Evolutionary conservation across 1,284 basidiomycete genomes (phyloP).

Genomic region (Sporisorium scitamineum): DNA sequence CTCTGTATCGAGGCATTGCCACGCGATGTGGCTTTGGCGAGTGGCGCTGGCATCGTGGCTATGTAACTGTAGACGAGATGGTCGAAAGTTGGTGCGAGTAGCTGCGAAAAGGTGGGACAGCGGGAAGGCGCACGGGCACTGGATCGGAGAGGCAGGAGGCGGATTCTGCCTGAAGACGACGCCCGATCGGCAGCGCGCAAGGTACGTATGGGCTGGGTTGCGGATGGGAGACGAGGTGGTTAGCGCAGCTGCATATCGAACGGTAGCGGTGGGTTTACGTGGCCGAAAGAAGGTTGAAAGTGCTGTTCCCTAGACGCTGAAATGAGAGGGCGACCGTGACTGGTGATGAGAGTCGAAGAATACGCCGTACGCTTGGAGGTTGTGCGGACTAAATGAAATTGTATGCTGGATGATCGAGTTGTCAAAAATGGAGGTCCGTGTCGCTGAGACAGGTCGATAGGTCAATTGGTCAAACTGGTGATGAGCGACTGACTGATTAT

Average conservation of each 20-base stretch:
- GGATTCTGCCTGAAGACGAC: constrained; percentile 3
- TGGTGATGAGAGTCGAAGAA: background rate
- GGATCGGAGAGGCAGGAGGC: background rate
- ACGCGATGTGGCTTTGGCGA: constrained; percentile 37
- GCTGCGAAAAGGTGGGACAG: background rate
- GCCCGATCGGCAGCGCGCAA: constrained; percentile 18
- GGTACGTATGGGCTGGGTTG: constrained; percentile 7
- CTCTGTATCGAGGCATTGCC: constrained; percentile 47
- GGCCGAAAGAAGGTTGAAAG: background rate
- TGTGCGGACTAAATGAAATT: background rate
- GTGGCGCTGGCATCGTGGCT: constrained; percentile 40
- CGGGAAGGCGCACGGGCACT: background rate
- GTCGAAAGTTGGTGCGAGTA: background rate
- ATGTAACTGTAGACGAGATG: background rate
- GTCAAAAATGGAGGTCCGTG: background rate
- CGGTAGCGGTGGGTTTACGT: background rate
- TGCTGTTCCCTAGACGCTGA: background rate
- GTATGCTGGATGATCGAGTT: background rate
- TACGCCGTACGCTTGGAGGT: background rate
- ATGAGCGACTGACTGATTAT: background rate
- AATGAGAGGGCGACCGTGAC: background rate
- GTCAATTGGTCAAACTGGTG: background rate
- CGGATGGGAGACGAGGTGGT: constrained; percentile 9
- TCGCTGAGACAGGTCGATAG: background rate
- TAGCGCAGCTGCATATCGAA: constrained; percentile 29